Evolutionary conservation across 2,329 filamentous ascomycete genomes (phyloP), one percentile per base, ranked within the genome.

Genomic region (Cadophora sp.): DNA sequence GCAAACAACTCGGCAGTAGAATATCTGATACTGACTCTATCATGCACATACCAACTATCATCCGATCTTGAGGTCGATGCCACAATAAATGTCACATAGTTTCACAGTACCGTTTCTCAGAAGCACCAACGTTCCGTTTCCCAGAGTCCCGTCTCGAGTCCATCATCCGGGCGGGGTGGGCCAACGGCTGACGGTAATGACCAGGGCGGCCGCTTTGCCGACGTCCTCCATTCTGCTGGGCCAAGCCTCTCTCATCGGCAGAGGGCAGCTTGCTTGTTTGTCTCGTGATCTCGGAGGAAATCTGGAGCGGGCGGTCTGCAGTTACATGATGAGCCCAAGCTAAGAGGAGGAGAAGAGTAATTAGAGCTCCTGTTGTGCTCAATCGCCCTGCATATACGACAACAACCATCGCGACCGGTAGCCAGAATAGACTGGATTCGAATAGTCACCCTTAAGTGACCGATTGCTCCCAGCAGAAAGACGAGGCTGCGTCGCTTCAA

Each of bases 241-340:
- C 45, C 45, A 16, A 48, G 45, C 16, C 18, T 48, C 20, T 47
- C 2, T 47, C 27, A 18, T 20, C 27, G 33, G 5, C 51, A 36
- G 45, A 48, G 45, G 8, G 13, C 41, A 24, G 24, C 56, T 20
- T 14, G 24, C 55, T 24, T 30, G 14, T 22, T 43, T 58, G 41
- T 48, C 41, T 60, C 41, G 39, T 60, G 58, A 60, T 60, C 58
- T 45, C 39, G 56, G 39, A n/a, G 41, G 39, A 27, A 45, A 59
- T 59, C 22, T 59, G 22, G n/a, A 51, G 22, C 11, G 20, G 39
- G 24, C 41, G 39, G 56, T n/a, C 39, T 55, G 22, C 22, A 45
- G 1, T 20, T 5, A 56, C 18, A 39, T 56, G 30, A 39, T 3
- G 55, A 58, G 22, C 33, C 33, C 18, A 5, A 41, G 55, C 22